Base-by-base conservation (phyloP, 306 rosid species). In the Purshia tridentata region DNA sequence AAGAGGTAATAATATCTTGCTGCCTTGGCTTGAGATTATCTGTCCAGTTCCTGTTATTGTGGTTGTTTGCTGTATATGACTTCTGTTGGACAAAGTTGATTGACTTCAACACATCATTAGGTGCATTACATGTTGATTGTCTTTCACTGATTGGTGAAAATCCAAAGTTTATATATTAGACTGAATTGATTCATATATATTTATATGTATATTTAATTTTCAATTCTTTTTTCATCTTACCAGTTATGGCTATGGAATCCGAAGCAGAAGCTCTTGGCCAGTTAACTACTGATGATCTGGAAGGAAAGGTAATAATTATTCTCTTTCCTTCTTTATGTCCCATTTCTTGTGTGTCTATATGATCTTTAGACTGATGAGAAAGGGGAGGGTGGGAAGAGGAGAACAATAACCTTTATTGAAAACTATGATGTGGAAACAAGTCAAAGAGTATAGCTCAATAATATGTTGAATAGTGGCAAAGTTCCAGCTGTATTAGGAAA, bases 191-290 rank as follows among this genome's bases (percentile, higher is more conserved):
- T 7, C 14, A 13, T n/a, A 6, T 59, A 20, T 19, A 20, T 56
- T 3, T 20, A 10, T 39, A 23, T 29, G 64, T n/a, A 12, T 56
- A 60, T n/a, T 50, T 50, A 58, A 18, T 37, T 47, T 62, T 78
- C 57, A 69, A 22, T 75, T 81, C 80, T 4, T 13, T 55, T 72
- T 73, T 70, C 22, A 60, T 84, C 53, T 67, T 81, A 59, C 54
- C 75, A 93, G 98, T 91, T 77, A 6, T 93, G 88, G 83, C 97
- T 39, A 93, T 93, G 98, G 98, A 93, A 82, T 93, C 98, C 61
- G 91, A 91, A 80, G 97, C 96, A 48, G 97, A 93, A 85, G 98
- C 98, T 85, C 86, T 93, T 69, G 97, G 97, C 58, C 98, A 91
- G 78, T 76, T 93, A 86, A 91, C 98, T 41, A 77, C 64, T 67